Conservation (phyloP, 2,329 filamentous ascomycete genomes). For the Aspergillus novoparasiticus region DNA sequence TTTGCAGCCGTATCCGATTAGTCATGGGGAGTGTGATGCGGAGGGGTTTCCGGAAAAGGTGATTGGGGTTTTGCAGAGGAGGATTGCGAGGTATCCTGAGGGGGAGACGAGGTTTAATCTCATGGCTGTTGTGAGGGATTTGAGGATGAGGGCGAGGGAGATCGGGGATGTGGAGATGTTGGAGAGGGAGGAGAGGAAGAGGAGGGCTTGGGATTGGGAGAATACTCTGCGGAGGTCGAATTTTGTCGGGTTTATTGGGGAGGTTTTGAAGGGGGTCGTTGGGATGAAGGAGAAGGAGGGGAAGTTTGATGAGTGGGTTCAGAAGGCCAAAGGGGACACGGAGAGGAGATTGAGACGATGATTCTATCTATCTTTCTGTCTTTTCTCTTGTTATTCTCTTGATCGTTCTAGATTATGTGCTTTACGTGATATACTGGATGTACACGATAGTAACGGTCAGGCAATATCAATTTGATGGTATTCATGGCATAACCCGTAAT, state of each 20-base stretch:
- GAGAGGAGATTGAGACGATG: slow-evolving; percentile 39
- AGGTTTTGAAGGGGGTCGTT: slow-evolving; percentile 87
- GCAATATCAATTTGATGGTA: neutral
- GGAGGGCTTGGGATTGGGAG: slow-evolving; percentile 88
- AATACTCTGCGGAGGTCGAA: slow-evolving; percentile 91
- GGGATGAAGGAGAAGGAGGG: slow-evolving; percentile 67
- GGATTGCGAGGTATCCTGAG: slow-evolving; percentile 81
- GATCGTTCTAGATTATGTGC: neutral
- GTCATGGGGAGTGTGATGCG: slow-evolving; percentile 73
- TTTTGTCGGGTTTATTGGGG: slow-evolving; percentile 92
- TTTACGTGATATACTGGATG: neutral
- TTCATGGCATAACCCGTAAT: slow-evolving; percentile 3
- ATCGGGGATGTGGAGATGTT: slow-evolving; percentile 81
- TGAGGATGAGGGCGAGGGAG: slow-evolving; percentile 74
- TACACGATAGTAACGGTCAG: neutral
- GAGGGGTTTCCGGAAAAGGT: slow-evolving; percentile 77
- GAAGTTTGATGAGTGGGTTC: slow-evolving; percentile 78
- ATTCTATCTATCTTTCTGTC: neutral
- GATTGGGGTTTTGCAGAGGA: slow-evolving; percentile 80
- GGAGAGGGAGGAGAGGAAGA: slow-evolving; percentile 78
- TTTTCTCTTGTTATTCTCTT: slow-evolving; percentile 27
- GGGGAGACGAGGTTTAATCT: slow-evolving; percentile 95
- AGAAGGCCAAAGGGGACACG: slow-evolving; percentile 60
- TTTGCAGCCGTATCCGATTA: slow-evolving; percentile 87
- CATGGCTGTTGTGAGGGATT: slow-evolving; percentile 85